Evolutionary conservation across 139 green algal genomes (phyloP).

Genomic region (Chlamydomonas incerta): DNA sequence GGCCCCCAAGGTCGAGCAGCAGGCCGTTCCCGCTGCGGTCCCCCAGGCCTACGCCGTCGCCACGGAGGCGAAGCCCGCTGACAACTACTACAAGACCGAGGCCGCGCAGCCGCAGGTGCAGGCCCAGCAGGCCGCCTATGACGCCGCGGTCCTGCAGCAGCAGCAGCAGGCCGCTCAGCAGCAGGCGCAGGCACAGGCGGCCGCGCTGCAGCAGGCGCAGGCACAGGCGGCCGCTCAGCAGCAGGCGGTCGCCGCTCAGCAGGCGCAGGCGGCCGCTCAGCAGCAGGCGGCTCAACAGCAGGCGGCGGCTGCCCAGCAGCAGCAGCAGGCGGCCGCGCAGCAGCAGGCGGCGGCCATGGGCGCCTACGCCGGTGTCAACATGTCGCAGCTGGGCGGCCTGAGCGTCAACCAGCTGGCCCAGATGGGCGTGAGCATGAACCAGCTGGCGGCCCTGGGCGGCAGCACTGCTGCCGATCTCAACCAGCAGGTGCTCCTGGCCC

Average conservation of each 20-base stretch:
- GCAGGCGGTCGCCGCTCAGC: too few relatives aligned
- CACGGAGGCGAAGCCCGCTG: not conserved
- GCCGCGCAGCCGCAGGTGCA: too few relatives aligned
- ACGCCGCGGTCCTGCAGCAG: not conserved
- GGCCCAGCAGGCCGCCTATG: not conserved
- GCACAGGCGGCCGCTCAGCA: too few relatives aligned
- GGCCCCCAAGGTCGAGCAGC: not conserved
- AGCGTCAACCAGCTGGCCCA: not conserved
- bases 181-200: too few relatives aligned
- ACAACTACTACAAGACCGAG: not conserved
- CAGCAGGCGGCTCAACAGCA: too few relatives aligned
- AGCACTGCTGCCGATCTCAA: not conserved
- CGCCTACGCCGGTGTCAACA: too few relatives aligned
- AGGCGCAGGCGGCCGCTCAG: too few relatives aligned
- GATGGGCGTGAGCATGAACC: not conserved
- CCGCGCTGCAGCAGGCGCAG: too few relatives aligned
- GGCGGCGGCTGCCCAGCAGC: too few relatives aligned
- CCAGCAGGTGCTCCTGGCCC: constrained; percentile 14
- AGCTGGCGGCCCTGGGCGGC: not conserved
- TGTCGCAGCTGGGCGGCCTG: not conserved
- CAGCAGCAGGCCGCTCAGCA: too few relatives aligned
- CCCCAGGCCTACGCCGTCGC: not conserved
- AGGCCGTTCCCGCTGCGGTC: not conserved
- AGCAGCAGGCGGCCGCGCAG: too few relatives aligned
- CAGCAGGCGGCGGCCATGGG: too few relatives aligned